Conservation (phyloP, 345 rosid species). For the Microthlaspi erraticum region DNA sequence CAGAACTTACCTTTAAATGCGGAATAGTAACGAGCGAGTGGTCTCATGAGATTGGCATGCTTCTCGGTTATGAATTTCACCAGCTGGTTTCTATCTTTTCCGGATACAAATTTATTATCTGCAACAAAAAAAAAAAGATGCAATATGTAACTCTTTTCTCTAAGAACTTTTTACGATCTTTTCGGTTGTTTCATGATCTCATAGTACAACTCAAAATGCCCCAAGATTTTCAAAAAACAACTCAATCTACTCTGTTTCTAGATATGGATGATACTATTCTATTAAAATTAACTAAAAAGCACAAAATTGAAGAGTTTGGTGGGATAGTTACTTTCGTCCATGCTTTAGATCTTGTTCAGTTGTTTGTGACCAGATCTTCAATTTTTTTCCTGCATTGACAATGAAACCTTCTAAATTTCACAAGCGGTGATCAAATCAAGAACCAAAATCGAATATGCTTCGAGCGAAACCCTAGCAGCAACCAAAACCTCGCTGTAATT, state of each 20-base stretch:
- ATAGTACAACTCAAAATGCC: slow-evolving; percentile 13
- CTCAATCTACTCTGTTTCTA: slow-evolving; percentile 1
- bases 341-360: slow-evolving; percentile 18
- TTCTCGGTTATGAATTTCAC: slow-evolving; percentile 60
- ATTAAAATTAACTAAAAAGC: neutral
- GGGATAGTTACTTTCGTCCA: slow-evolving; percentile 38
- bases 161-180: neutral
- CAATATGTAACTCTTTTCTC: neutral
- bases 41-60: slow-evolving; percentile 76
- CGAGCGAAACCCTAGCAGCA: slow-evolving; percentile 14
- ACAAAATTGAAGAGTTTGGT: neutral
- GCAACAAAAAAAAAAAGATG: slow-evolving; percentile 14
- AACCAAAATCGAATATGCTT: neutral
- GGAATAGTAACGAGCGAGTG: slow-evolving; percentile 60
- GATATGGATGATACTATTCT: neutral
- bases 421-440: neutral
- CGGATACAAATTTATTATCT: slow-evolving; percentile 53
- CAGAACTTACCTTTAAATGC: slow-evolving; percentile 57
- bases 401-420: neutral
- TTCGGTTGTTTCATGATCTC: neutral
- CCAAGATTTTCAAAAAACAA: neutral
- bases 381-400: slow-evolving; percentile 20
- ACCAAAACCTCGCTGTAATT: slow-evolving; percentile 2
- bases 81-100: slow-evolving; percentile 57
- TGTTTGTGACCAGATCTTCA: slow-evolving; percentile 34